Evolutionary conservation across 345 rosid genomes (phyloP).

Genomic region (Luvunga scandens): DNA sequence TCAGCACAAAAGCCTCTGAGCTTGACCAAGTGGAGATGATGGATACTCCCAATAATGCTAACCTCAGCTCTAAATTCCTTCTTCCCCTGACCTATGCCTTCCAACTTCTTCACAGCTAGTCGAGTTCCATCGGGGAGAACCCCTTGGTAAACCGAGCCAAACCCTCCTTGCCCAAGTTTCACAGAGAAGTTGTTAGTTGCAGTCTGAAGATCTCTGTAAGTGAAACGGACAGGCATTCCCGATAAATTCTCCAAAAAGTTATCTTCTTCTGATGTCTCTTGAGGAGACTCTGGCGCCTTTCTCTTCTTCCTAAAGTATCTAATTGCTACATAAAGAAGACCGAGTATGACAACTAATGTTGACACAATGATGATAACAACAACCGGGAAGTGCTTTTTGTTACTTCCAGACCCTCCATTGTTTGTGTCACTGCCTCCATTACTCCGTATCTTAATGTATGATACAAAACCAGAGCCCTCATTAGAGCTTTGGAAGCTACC

Average conservation of each 20-base stretch:
- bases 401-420: conserved; percentile 30
- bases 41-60: conserved; percentile 85
- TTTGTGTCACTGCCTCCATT: conserved; percentile 17
- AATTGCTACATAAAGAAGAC: conserved; percentile 46
- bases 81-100: conserved; percentile 92
- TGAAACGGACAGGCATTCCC: conserved; percentile 78
- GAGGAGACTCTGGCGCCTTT: conserved; percentile 34
- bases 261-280: conserved; percentile 68
- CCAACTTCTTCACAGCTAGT: conserved; percentile 91
- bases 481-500: conserved; percentile 59
- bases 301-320: conserved; percentile 43
- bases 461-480: conserved; percentile 34
- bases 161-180: conserved; percentile 94
- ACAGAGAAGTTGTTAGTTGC: conserved; percentile 77
- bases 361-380: conserved; percentile 50
- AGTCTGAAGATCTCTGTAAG: conserved; percentile 70
- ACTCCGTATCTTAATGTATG: conserved; percentile 60
- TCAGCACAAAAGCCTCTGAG: conserved; percentile 88
- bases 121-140: conserved; percentile 70
- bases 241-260: conserved; percentile 66
- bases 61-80: conserved; percentile 97
- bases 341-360: conserved; percentile 46
- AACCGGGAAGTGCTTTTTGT: conserved; percentile 41
- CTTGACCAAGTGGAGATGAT: conserved; percentile 84
- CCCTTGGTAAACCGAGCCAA: conserved; percentile 88